Conservation (phyloP, 768 basidiomycete species). For the Trametes elegans region DNA sequence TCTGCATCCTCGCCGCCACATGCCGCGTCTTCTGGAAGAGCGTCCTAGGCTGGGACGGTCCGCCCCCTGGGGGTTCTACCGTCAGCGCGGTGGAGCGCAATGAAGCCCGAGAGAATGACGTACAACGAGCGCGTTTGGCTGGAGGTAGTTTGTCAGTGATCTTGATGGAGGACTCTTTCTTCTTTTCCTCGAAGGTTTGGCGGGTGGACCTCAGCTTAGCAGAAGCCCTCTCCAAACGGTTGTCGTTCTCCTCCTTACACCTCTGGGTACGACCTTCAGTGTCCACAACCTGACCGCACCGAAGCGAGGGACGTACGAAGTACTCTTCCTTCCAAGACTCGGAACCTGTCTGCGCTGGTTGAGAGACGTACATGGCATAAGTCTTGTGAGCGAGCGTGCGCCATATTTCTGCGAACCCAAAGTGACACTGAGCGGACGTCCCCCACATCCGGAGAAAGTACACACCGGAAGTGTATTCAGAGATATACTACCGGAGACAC, state of each 20-base stretch:
- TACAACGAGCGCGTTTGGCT: slow-evolving; percentile 64
- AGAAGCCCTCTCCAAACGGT: slow-evolving; percentile 52
- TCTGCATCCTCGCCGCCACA: slow-evolving; percentile 68
- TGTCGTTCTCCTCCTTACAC: slow-evolving; percentile 50
- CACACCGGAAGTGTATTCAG: slow-evolving; percentile 55
- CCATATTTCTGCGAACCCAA: slow-evolving; percentile 63
- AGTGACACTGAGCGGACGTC: neutral
- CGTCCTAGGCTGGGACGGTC: slow-evolving; percentile 52
- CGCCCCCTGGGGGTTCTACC: slow-evolving; percentile 35
- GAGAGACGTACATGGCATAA: slow-evolving; percentile 53
- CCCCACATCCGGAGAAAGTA: neutral
- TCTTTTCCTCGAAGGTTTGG: slow-evolving; percentile 68
- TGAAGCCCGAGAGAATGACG: slow-evolving; percentile 23
- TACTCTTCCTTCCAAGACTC: slow-evolving; percentile 69
- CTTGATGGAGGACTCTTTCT: slow-evolving; percentile 76
- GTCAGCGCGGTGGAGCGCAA: neutral
- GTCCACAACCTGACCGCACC: too few relatives aligned
- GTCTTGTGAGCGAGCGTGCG: slow-evolving; percentile 57
- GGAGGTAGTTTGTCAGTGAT: slow-evolving; percentile 68
- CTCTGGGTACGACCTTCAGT: slow-evolving; percentile 14
- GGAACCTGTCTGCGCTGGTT: slow-evolving; percentile 39
- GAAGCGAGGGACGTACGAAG: slow-evolving; percentile 52
- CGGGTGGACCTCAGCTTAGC: slow-evolving; percentile 42
- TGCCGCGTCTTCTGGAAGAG: slow-evolving; percentile 75
- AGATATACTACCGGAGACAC: slow-evolving; percentile 29